Percentiles rank a stretch among this genome's conserved stretches.
Conservation (phyloP, 345 rosid species). For the Capsella bursapastoris region DNA sequence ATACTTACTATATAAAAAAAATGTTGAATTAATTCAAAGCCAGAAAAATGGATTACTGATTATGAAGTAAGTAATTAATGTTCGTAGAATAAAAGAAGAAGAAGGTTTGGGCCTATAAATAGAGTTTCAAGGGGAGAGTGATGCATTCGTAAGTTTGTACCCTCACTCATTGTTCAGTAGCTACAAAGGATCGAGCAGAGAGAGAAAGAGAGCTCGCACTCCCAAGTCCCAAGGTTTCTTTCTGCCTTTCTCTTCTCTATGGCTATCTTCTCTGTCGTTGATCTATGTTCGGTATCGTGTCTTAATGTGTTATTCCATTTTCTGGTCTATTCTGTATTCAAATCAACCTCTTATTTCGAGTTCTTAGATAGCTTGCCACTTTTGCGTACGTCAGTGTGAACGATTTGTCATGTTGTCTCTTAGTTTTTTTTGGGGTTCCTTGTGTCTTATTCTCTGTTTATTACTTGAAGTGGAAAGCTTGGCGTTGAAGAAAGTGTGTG, state of each 20-base stretch:
- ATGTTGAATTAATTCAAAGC: neutral
- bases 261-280: neutral
- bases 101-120: neutral
- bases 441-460: neutral
- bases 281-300: neutral
- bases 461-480: slow-evolving; percentile 12
- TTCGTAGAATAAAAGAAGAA: neutral
- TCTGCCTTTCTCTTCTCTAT: neutral
- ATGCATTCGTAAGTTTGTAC: neutral
- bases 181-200: slow-evolving; percentile 2
- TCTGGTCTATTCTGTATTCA: neutral
- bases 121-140: neutral
- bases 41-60: neutral
- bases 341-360: neutral
- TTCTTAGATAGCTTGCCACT: neutral
- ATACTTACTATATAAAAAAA: neutral
- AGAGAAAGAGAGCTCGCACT: neutral
- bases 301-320: neutral
- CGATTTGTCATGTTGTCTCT: neutral
- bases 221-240: neutral
- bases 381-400: neutral
- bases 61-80: neutral
- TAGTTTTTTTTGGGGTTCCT: neutral
- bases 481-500: slow-evolving; percentile 16
- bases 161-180: neutral